Base-by-base conservation (phyloP, 2,329 filamentous ascomycete species). In the Cordyceps militaris region DNA sequence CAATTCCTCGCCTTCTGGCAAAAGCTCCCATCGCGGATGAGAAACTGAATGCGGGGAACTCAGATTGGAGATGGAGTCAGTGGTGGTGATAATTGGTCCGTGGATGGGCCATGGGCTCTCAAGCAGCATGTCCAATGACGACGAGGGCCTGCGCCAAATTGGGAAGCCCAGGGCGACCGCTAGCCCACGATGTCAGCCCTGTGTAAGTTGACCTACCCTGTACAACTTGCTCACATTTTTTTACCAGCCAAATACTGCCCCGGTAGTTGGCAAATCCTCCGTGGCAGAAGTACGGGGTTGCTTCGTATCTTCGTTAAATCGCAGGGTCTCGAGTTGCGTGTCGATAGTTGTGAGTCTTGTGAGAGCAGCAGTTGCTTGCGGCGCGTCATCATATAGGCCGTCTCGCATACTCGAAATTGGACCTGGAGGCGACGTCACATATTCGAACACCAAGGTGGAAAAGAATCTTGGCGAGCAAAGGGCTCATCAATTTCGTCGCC, bases 61-160 rank as follows among this genome's bases (percentile, higher is more conserved):
- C 11, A 56, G 53, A 48, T 38, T 56, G 53, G 26, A 23, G 44
- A 56, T 49, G 53, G 44, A 56, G 44, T 32, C 44, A 16, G 23
- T 19, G 23, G 23, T 56, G 53, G 34, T 56, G 44, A 42, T 49
- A 48, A 56, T 56, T 48, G 53, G 53, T 40, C 44, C 21, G 3
- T 26, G 11, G 46, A 30, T 40, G 53, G 53, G 44, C 53, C 4
- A 47, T 38, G 42, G 49, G 21, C 40, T 47, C 19, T 44, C 13
- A n/a, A 38, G 42, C 30, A n/a, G n/a, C 36, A 56, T 42, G 43
- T 40, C 53, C 53, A 56, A 56, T 56, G 53, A 16, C 43, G 53
- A 48, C 6, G 44, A 34, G n/a, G 43, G 14, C 44, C 11, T 10
- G 32, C 32, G 24, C 53, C 53, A 30, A 56, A 48, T 56, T 56